Percentiles rank a stretch among this genome's conserved stretches.
phyloP scores from a whole-genome alignment of 495 filamentous ascomycete species.

The Diplogelasinospora grovesii region DNA sequence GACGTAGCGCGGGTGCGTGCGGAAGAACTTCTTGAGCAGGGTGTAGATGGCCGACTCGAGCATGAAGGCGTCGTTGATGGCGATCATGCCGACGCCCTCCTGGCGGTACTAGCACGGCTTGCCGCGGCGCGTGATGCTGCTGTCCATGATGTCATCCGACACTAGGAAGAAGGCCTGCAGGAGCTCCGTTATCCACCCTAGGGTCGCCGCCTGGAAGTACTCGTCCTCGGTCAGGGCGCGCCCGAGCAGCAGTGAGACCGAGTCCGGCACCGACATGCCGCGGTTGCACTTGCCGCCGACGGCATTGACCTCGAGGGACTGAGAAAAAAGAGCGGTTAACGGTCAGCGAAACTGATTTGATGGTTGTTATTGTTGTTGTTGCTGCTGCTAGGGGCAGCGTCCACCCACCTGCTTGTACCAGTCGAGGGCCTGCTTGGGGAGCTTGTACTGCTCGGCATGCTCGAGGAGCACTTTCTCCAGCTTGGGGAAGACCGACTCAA shows the following conservation, averaged over 20 bases:
- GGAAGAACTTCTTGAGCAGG: constrained; percentile 89
- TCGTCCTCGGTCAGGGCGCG: constrained; percentile 67
- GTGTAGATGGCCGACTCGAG: constrained; percentile 86
- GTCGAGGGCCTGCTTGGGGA: constrained; percentile 70
- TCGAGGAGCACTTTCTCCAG: constrained; percentile 69
- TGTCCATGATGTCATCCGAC: constrained; percentile 97
- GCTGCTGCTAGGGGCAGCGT: no score
- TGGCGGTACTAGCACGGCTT: constrained; percentile 93
- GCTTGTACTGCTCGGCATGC: constrained; percentile 69
- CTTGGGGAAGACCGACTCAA: constrained; percentile 80
- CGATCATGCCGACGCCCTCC: constrained; percentile 80
- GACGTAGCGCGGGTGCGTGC: constrained; percentile 73
- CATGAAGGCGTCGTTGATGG: constrained; percentile 98
- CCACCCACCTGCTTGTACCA: constrained; percentile 81
- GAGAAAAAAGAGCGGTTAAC: constrained; percentile 4
- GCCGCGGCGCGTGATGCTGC: constrained; percentile 84
- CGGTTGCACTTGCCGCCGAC: constrained; percentile 97
- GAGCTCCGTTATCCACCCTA: constrained; percentile 96
- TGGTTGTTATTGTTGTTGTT: no score
- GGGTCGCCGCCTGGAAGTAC: constrained; percentile 73
- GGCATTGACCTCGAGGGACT: constrained; percentile 78
- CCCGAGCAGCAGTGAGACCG: constrained; percentile 68
- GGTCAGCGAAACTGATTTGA: no score
- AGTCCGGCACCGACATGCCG: constrained; percentile 95
- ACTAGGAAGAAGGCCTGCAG: constrained; percentile 99